Percentiles rank a stretch among this genome's conserved stretches.
phyloP scores from a whole-genome alignment of 164 flowering plant species.

The Magnolia sinica region DNA sequence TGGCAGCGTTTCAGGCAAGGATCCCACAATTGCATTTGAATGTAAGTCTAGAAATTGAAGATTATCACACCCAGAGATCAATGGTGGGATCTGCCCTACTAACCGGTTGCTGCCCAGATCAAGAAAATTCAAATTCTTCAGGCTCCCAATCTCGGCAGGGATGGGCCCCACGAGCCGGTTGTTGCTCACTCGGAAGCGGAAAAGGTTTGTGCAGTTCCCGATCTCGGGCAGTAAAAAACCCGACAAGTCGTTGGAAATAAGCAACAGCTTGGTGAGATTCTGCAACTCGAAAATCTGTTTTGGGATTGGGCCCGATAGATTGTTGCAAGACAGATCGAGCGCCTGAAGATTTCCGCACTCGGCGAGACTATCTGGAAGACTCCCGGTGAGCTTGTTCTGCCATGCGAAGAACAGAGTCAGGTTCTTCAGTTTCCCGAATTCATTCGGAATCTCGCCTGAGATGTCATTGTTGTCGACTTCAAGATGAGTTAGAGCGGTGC shows the following conservation, averaged over 20 bases:
- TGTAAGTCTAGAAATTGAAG: slow-evolving; percentile 84
- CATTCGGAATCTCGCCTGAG: slow-evolving; percentile 70
- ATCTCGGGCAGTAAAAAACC: slow-evolving; percentile 81
- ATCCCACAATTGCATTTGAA: slow-evolving; percentile 61
- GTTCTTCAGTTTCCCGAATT: slow-evolving; percentile 53
- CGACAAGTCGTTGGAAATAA: slow-evolving; percentile 73
- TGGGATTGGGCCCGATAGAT: slow-evolving; percentile 66
- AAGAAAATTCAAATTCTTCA: slow-evolving; percentile 63
- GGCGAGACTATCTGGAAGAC: slow-evolving; percentile 62
- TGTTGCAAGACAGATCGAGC: slow-evolving; percentile 83
- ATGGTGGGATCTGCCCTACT: slow-evolving; percentile 62
- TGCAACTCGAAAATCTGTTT: slow-evolving; percentile 52
- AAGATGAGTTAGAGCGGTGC: slow-evolving; percentile 57
- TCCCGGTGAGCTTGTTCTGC: slow-evolving; percentile 75
- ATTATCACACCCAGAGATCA: slow-evolving; percentile 53
- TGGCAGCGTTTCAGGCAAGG: slow-evolving; percentile 58
- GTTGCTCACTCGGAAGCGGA: slow-evolving; percentile 51
- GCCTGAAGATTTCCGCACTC: slow-evolving; percentile 72
- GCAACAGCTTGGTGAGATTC: slow-evolving; percentile 78
- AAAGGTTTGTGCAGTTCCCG: slow-evolving; percentile 75
- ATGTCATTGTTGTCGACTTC: slow-evolving; percentile 81
- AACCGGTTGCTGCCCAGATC: slow-evolving; percentile 70
- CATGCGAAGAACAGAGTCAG: slow-evolving; percentile 79
- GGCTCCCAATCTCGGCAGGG: slow-evolving; percentile 75
- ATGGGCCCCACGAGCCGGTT: slow-evolving; percentile 68